phyloP scores from a whole-genome alignment of 2,329 filamentous ascomycete species.

The Chrysoporthe deuterocubensis region DNA sequence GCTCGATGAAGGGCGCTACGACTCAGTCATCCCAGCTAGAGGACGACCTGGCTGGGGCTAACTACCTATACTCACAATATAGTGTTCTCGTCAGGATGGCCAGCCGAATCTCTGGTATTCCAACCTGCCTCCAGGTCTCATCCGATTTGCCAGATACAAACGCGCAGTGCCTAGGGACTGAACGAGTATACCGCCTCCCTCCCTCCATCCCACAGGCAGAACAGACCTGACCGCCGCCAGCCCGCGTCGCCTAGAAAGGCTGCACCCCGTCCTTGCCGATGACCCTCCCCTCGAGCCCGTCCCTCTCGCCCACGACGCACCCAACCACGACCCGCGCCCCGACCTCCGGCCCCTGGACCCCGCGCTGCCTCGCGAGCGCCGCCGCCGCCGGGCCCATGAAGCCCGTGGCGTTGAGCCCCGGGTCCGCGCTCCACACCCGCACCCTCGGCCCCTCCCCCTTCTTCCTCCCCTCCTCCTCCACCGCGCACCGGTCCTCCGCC shows the following conservation, averaged over 20 bases:
- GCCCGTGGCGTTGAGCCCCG: not conserved
- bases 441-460: not conserved
- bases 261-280: conserved; percentile 1
- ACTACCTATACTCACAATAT: no score
- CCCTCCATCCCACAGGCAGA: no score
- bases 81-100: no score
- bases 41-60: no score
- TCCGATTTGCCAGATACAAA: no score
- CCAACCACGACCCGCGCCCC: conserved; percentile 10
- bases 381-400: conserved; percentile 16
- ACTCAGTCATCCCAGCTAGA: no score
- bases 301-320: conserved; percentile 13
- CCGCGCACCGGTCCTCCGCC: conserved; percentile 1
- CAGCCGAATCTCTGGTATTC: no score
- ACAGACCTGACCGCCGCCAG: no score
- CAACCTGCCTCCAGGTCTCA: no score
- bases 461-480: not conserved
- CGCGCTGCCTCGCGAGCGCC: conserved; percentile 4
- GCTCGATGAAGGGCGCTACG: no score
- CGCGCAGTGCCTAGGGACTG: no score
- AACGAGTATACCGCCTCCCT: no score
- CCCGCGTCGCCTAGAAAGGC: not conserved
- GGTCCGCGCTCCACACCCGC: conserved; percentile 18
- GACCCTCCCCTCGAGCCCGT: conserved; percentile 13
- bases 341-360: conserved; percentile 12